Percentiles rank a stretch among this genome's conserved stretches.
These are phyloP conservation scores for Moesziomyces sp. DNA, from an alignment of 1,284 basidiomycete genomes.

Conservation along the genomic window DNA sequence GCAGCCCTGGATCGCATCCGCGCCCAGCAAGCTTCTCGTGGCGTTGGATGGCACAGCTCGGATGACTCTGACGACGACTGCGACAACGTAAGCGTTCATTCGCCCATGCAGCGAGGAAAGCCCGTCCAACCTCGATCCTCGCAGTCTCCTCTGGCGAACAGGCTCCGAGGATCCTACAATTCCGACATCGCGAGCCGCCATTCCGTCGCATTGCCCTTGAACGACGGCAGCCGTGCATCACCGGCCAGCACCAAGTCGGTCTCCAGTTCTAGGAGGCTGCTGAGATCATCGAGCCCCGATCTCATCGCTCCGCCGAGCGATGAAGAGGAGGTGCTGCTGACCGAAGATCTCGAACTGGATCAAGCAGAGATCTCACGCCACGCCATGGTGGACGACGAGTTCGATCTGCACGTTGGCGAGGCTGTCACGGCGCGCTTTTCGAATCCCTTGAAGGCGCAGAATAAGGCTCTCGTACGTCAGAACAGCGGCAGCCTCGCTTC, in stretches of 20 bases:
- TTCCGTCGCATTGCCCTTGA: neutral
- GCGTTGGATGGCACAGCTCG: conserved; percentile 22
- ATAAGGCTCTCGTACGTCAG: neutral
- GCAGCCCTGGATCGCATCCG: conserved; percentile 25
- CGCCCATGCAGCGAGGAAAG: conserved; percentile 3
- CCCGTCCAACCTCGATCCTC: conserved; percentile 6
- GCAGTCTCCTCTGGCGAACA: conserved; percentile 1
- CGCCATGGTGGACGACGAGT: conserved; percentile 29
- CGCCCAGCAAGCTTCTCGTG: conserved; percentile 15
- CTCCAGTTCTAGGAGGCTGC: conserved; percentile 6
- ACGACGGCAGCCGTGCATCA: neutral
- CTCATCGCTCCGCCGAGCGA: conserved; percentile 29
- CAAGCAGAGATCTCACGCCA: conserved; percentile 6
- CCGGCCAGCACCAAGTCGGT: neutral
- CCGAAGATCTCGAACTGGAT: conserved; percentile 17
- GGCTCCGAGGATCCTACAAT: neutral
- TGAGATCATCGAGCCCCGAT: conserved; percentile 30
- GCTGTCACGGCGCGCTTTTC: conserved; percentile 20
- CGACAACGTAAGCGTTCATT: neutral
- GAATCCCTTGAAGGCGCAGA: neutral
- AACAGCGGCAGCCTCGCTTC: neutral
- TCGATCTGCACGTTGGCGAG: conserved; percentile 34
- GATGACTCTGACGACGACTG: conserved; percentile 23
- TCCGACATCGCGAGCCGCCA: no score
- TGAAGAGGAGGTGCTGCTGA: conserved; percentile 40